Evolutionary conservation across 176 grass and related monocot genomes (phyloP), one percentile per base, ranked within the genome.

Genomic region (Alloteropsis semialata): DNA sequence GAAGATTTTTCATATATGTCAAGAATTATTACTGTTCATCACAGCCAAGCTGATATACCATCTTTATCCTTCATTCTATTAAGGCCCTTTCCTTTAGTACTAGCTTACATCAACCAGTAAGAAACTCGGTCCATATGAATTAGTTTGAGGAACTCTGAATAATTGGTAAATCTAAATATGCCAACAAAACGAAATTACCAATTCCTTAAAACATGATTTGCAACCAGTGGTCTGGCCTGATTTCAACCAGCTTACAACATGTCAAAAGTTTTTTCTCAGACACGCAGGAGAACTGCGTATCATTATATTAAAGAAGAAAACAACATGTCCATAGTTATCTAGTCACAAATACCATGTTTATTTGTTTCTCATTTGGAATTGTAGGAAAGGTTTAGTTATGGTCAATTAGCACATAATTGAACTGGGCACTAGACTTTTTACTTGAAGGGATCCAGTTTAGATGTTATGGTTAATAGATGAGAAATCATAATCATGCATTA

Each of bases 311-410:
- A n/a, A n/a, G n/a, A n/a, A n/a, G n/a, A n/a, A n/a, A n/a, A 10
- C 29, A 53, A 50, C 4, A 15, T 50, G 29, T 63, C 29, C 16
- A 50, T 50, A 50, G 10, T 50, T 73, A 17, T 49, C 7, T 21
- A 49, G 27, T 51, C 16, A 33, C 25, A 49, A 72, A 46, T 46
- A 45, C 1, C 48, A 50, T 18, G 4, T 50, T 1, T 50, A 50
- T 50, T 50, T 50, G 11, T 60, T 60, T 29, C 57, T 60, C 30
- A 50, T 50, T 53, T 53, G 43, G 55, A 76, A 76, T 77, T 33
- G 5, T 78, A 30, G 3, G 44, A 78, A 64, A 62, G 42, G 9
- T 63, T 87, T 39, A 74, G 58, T 82, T 71, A 36, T 46, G 54
- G 32, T 66, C 30, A 16, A 70, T 64, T 65, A 33, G 18, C 54